Base-by-base conservation (phyloP, 257 asterid species). In the Penstemon newberryi region DNA sequence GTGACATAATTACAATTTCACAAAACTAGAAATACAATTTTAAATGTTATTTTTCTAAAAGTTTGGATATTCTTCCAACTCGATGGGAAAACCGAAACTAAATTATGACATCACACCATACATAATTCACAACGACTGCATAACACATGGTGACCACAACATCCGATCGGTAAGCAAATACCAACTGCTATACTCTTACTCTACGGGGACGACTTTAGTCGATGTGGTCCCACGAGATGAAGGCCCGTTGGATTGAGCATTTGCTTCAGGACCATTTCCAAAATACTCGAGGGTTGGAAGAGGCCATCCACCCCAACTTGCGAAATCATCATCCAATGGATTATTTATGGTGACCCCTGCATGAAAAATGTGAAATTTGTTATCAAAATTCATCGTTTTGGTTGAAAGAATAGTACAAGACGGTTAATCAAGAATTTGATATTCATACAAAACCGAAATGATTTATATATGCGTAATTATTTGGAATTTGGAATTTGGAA, bases 241-340 rank as follows among this genome's bases (percentile, higher is more conserved):
- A 4, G 61, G 45, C 53, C 59, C 63, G 33, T 61, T 39, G 62
- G 79, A 8, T 57, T 51, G 79, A 18, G 58, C 64, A 9, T 66
- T 73, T 39, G 75, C 67, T 33, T 58, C 79, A 4, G 67, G 76
- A 41, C 54, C 67, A 15, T 81, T 45, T 64, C 77, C 86, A 3
- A 13, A 63, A 61, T 80, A 70, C 52, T 85, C 95, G 2, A 78
- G 72, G 13, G 81, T 56, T 2, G 83, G 85, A 73, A 73, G 67
- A 66, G 83, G 80, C 84, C 88, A 83, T 46, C 80, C 89, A 63
- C 76, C 87, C 83, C 82, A 79, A 13, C 80, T 65, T 3, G 76
- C 82, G 70, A 79, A 72, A 25, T 84, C 86, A 55, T 82, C 82
- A 55, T 82, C 82, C 96, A 91, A 88, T 36, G 63, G 75, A 38